Evolutionary conservation across 2,329 filamentous ascomycete species (phyloP), one percentile per base, ranked within the genome.

Genomic region (Keithomyces neogunnii): DNA sequence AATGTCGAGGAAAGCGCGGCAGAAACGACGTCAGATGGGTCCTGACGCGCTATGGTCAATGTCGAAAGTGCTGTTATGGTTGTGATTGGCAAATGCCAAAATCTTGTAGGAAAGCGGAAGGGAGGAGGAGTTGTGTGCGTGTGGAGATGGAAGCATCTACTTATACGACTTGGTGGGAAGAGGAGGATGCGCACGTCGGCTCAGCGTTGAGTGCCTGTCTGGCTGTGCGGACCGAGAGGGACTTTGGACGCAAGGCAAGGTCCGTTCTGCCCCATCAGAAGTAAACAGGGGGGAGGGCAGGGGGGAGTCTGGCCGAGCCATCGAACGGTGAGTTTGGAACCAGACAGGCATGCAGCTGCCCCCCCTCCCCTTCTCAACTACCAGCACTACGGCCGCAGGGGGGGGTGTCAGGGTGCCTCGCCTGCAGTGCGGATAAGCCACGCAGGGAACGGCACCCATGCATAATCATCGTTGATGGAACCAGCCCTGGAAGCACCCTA

Each of bases 11-110:
- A 59, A 59, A 52, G 60, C 61, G 55, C 51, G 63, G n/a, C 33
- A 13, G 50, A 35, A 45, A 60, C 60, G 60, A 59, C 59, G 62
- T 63, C 62, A 59, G 39, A 35, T 31, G 2, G 43, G 50, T 56
- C 55, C 49, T 54, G 58, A 60, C 53, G 60, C 61, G 57, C 56
- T 56, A 54, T 50, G 49, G 48, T 53, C 50, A 53, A 47, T 29
- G 44, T 47, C 54, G 51, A 56, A 50, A 52, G 45, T 45, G 53
- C 31, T 42, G 31, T 43, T 44, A 30, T 49, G 47, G 44, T 58
- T 49, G 54, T 67, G 58, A 62, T 69, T 70, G 68, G 68, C 68
- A 67, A 57, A 55, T 57, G 68, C 67, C 67, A 69, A 69, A 63
- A 61, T 62, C 59, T 57, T 62, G 60, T 51, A 58, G 59, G 55